These are phyloP conservation scores for Harrya chromipes DNA, from an alignment of 768 basidiomycete genomes.

Conservation along the genomic window DNA sequence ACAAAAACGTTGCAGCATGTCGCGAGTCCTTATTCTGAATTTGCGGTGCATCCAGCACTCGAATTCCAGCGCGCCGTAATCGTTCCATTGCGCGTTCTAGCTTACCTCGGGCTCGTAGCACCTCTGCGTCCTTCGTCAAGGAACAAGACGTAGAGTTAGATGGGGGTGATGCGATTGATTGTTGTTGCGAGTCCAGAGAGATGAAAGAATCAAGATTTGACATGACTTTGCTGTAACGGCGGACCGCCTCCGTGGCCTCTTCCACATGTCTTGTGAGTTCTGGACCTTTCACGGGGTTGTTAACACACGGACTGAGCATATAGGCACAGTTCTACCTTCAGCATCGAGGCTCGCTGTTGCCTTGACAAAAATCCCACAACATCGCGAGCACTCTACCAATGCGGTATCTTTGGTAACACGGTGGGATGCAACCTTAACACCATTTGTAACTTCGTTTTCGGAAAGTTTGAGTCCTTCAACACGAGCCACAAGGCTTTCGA, in stretches of 20 bases:
- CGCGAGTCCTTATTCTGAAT: slow-evolving; percentile 5
- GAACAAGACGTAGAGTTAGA: neutral
- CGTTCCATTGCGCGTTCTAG: slow-evolving; percentile 60
- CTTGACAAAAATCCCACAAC: slow-evolving; percentile 45
- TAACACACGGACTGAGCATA: neutral
- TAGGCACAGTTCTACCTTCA: slow-evolving; percentile 5
- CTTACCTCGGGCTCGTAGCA: slow-evolving; percentile 44
- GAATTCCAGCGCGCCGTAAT: slow-evolving; percentile 48
- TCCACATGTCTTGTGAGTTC: slow-evolving; percentile 20
- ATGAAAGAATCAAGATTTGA: slow-evolving; percentile 10
- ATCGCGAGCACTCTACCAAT: slow-evolving; percentile 37
- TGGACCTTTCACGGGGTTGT: slow-evolving; percentile 5
- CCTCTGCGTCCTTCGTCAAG: slow-evolving; percentile 9
- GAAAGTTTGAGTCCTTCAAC: slow-evolving; percentile 22
- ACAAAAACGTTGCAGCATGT: slow-evolving; percentile 26
- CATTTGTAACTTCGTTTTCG: neutral
- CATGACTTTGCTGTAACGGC: slow-evolving; percentile 17
- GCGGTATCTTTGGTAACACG: slow-evolving; percentile 9
- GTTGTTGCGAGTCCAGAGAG: neutral
- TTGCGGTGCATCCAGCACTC: slow-evolving; percentile 39
- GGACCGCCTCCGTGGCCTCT: slow-evolving; percentile 16
- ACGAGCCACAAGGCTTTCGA: slow-evolving; percentile 19
- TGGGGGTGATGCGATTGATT: neutral
- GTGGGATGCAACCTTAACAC: neutral
- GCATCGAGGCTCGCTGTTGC: slow-evolving; percentile 35